Conservation (phyloP, 176 grass and related monocot species). For the Triticum turgidum region DNA sequence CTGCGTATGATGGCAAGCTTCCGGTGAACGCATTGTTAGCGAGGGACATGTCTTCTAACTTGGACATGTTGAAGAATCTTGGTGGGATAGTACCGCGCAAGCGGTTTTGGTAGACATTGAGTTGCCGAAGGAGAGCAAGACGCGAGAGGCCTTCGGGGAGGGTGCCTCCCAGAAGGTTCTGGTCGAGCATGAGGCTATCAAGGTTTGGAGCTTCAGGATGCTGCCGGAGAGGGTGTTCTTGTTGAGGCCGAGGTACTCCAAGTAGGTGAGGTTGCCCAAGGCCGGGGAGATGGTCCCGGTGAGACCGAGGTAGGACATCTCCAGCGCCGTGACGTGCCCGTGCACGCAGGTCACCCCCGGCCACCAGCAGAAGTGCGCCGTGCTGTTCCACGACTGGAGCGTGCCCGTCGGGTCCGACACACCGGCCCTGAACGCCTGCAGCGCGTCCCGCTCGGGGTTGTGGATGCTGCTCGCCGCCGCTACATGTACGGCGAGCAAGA, state of each 20-base stretch:
- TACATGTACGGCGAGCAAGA: background rate
- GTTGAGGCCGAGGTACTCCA: background rate
- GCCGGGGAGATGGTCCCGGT: background rate
- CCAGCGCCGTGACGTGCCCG: background rate
- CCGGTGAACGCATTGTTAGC: conserved; percentile 28
- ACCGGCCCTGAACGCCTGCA: background rate
- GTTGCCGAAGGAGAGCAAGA: background rate
- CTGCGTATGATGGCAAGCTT: conserved; percentile 10
- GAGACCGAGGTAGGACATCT: background rate
- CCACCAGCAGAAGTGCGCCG: conserved; percentile 9
- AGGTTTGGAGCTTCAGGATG: background rate
- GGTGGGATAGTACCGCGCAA: background rate
- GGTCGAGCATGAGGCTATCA: background rate
- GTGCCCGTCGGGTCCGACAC: background rate
- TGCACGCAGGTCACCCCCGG: background rate
- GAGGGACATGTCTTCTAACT: background rate
- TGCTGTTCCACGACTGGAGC: conserved; percentile 4
- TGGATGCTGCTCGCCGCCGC: background rate
- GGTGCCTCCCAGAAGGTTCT: background rate
- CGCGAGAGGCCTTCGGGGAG: background rate
- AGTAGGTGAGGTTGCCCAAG: conserved; percentile 4
- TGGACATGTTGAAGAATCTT: conserved; percentile 30
- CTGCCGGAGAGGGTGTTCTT: background rate
- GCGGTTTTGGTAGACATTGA: background rate
- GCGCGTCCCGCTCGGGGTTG: background rate